Evolutionary conservation across 2,329 filamentous ascomycete genomes (phyloP).

Genomic region (Xylariaceae sp.): DNA sequence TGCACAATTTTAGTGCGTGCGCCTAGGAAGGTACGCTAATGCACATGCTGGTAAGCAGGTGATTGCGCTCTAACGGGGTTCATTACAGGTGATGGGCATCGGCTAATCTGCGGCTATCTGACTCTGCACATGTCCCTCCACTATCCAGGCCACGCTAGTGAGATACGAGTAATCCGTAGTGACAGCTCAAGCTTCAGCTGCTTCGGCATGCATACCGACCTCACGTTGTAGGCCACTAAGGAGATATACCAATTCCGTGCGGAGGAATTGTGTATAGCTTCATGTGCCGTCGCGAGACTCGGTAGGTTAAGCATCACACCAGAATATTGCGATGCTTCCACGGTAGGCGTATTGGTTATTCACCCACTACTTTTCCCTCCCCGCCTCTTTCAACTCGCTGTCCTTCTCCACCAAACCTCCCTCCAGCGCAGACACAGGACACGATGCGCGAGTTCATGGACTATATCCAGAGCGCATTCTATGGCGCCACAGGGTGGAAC

Average conservation of each 20-base stretch:
- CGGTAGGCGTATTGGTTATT: conserved; percentile 6
- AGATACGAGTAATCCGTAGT: no score
- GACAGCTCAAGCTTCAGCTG: no score
- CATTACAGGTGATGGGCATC: background rate
- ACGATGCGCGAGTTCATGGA: conserved; percentile 95
- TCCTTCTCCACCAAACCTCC: background rate
- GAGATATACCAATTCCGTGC: no score
- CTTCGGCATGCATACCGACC: no score
- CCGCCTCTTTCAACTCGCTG: background rate
- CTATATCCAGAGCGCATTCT: conserved; percentile 88
- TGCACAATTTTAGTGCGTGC: background rate
- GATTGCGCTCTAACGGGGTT: background rate
- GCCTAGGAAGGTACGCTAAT: no score
- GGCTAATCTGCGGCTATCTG: background rate
- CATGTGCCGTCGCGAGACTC: background rate
- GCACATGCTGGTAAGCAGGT: background rate
- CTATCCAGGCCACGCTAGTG: background rate
- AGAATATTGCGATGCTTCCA: conserved; percentile 8
- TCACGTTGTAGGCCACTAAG: no score
- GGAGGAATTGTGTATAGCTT: background rate
- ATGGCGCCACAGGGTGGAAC: conserved; percentile 81
- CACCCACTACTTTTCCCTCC: background rate
- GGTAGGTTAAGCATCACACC: background rate
- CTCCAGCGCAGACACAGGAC: conserved; percentile 7
- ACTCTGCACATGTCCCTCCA: background rate